phyloP scores from a whole-genome alignment of 768 basidiomycete species.

The Auricularia heimuer region DNA sequence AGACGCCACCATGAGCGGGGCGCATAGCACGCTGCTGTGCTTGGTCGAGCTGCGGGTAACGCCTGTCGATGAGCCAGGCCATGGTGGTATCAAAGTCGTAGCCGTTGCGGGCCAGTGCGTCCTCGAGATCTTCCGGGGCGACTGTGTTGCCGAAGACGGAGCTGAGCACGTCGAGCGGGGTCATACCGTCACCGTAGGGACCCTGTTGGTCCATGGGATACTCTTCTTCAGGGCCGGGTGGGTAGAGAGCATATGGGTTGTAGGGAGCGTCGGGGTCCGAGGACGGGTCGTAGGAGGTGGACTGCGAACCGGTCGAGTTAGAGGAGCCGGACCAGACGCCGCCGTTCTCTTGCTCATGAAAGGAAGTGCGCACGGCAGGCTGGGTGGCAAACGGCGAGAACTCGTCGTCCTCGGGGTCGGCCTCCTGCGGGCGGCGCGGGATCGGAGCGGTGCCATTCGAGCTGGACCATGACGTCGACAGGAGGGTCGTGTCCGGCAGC shows the following conservation, averaged over 20 bases:
- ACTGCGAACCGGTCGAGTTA: slow-evolving; percentile 25
- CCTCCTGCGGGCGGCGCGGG: slow-evolving; percentile 7
- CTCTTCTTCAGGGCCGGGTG: slow-evolving; percentile 14
- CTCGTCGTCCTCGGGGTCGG: slow-evolving; percentile 54
- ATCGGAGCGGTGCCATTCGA: slow-evolving; percentile 5
- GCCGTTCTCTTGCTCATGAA: slow-evolving; percentile 51
- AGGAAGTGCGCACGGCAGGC: slow-evolving; percentile 24
- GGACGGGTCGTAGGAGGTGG: slow-evolving; percentile 13
- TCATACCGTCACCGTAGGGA: slow-evolving; percentile 79
- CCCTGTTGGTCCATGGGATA: slow-evolving; percentile 22
- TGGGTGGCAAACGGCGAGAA: slow-evolving; percentile 60
- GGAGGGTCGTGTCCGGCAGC: slow-evolving; percentile 53
- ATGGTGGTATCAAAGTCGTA: slow-evolving; percentile 96
- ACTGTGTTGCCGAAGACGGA: slow-evolving; percentile 90
- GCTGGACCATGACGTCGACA: slow-evolving; percentile 25
- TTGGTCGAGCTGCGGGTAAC: slow-evolving; percentile 32
- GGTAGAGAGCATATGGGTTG: slow-evolving; percentile 19
- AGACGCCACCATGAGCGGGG: slow-evolving; percentile 55
- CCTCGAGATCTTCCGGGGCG: slow-evolving; percentile 85
- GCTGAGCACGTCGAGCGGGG: slow-evolving; percentile 90
- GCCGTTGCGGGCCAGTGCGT: slow-evolving; percentile 75
- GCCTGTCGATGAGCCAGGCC: slow-evolving; percentile 82
- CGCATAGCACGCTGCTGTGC: slow-evolving; percentile 31
- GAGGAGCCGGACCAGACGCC: slow-evolving; percentile 38
- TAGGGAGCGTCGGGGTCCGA: slow-evolving; percentile 35